phyloP scores from a whole-genome alignment of 805 yeast species.

The Zygosaccharomyces pseudorouxii region DNA sequence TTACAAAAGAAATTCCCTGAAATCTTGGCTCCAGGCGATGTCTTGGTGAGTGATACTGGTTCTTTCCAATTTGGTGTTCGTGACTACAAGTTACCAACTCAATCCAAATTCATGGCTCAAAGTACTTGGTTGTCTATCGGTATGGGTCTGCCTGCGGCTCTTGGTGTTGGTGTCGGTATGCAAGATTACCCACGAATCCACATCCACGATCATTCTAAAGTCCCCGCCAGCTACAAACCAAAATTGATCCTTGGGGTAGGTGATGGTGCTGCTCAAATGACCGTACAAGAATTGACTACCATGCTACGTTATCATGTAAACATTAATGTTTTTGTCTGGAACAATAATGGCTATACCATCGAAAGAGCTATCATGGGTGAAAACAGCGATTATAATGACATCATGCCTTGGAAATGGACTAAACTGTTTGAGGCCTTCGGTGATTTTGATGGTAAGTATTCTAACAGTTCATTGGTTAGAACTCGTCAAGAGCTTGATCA shows the following conservation, averaged over 20 bases:
- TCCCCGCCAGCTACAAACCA: slow-evolving; percentile 32
- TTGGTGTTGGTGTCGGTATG: slow-evolving; percentile 76
- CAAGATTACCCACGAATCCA: slow-evolving; percentile 42
- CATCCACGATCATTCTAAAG: slow-evolving; percentile 27
- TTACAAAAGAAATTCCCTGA: slow-evolving; percentile 41
- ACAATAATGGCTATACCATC: slow-evolving; percentile 85
- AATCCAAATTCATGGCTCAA: slow-evolving; percentile 54
- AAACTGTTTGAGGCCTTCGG: slow-evolving; percentile 63
- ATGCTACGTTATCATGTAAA: slow-evolving; percentile 54
- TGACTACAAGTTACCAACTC: slow-evolving; percentile 57
- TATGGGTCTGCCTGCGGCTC: slow-evolving; percentile 77
- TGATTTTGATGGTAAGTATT: slow-evolving; percentile 36
- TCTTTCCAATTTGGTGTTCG: slow-evolving; percentile 74
- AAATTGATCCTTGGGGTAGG: slow-evolving; percentile 77
- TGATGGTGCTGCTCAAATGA: slow-evolving; percentile 95
- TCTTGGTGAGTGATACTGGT: slow-evolving; percentile 77
- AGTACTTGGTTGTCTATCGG: slow-evolving; percentile 84
- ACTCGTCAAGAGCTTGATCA: slow-evolving; percentile 38
- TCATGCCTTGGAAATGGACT: slow-evolving; percentile 80
- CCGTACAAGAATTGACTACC: slow-evolving; percentile 75
- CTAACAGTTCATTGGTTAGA: slow-evolving; percentile 35
- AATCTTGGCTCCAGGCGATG: slow-evolving; percentile 57
- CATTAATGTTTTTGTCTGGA: slow-evolving; percentile 69
- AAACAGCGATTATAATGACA: slow-evolving; percentile 71
- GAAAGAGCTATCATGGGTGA: slow-evolving; percentile 85